Evolutionary conservation across 2,329 filamentous ascomycete genomes (phyloP), one percentile per base, ranked within the genome.

Genomic region (Cordyceps fumosorosea): DNA sequence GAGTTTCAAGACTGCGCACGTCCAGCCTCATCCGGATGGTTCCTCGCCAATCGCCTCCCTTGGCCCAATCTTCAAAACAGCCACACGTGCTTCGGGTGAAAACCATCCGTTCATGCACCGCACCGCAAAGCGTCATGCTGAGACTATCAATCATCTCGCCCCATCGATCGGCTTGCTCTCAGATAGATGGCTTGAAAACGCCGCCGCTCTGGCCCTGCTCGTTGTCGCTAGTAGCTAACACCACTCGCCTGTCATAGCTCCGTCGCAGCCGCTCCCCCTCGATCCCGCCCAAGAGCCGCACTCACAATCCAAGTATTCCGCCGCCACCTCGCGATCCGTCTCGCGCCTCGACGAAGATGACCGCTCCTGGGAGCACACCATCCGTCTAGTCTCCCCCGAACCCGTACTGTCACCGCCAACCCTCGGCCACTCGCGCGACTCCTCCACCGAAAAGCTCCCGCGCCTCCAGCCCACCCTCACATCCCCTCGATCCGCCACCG

Each of bases 271-370:
- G 47, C 45, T 48, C 18, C 45, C 55, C 22, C 48, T 34, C 54
- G 55, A 62, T 57, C 20, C 60, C 40, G 48, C 60, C 12, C 54
- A 52, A 37, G 54, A 58, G 48, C 54, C 48, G 18, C 44, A 18
- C 14, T 8, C 51, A 6, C 51, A 48, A 20, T 12, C 51, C 24
- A 57, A 62, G 20, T 58, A 57, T 57, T 22, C 54, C 34, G 50
- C 48, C 29, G 50, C 48, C 29, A 16, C 40, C 32, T 62, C 60
- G 54, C 60, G 60, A 44, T 62, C 60, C 1, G 54, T 26, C 47
- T 62, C 60, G 54, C 53, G 60, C 54, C 47, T 57, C 37, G 60
- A 62, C 14, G 54, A 62, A 20, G 60, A 62, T 56, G 60, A 57
- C 37, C 60, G 60, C 11, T 52, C 53, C 18, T 57, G 60, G 60